Conservation (phyloP, 441 rosid genomes). For the Omphalea diandra region DNA sequence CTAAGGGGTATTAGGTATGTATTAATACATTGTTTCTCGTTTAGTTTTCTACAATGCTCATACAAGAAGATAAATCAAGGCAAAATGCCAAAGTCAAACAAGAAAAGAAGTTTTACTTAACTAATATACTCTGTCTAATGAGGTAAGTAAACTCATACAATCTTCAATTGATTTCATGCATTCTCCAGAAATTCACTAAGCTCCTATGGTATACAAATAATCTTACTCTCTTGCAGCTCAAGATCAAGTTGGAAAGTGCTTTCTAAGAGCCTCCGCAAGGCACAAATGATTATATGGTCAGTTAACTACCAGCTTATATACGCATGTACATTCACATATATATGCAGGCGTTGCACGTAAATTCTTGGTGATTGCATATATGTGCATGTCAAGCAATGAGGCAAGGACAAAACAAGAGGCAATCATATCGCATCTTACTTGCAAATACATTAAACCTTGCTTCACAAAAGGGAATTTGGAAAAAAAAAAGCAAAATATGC, state of each 20-base stretch:
- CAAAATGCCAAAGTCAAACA: conserved; percentile 6
- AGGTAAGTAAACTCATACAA: conserved; percentile 1
- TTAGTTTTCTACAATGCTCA: not conserved
- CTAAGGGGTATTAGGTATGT: not conserved
- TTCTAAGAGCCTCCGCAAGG: conserved; percentile 82
- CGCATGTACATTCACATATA: not conserved
- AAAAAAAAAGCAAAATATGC: too few relatives aligned
- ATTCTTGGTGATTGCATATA: not conserved
- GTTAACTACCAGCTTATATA: conserved; percentile 4
- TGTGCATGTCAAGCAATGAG: not conserved
- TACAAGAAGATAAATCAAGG: conserved; percentile 4
- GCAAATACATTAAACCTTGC: too few relatives aligned
- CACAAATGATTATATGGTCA: conserved; percentile 16
- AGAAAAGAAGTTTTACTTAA: not conserved
- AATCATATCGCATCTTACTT: too few relatives aligned
- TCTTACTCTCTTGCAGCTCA: conserved; percentile 91
- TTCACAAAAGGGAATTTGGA: too few relatives aligned
- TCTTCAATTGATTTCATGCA: conserved; percentile 2
- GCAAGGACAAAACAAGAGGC: too few relatives aligned
- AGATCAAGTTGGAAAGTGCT: conserved; percentile 87
- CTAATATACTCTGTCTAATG: not conserved
- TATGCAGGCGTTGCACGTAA: not conserved
- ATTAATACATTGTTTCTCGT: too few relatives aligned
- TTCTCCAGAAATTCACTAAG: conserved; percentile 3
- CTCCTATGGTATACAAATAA: conserved; percentile 13